Evolutionary conservation across 768 basidiomycete genomes (phyloP).

Genomic region (Cubamyces sp.): DNA sequence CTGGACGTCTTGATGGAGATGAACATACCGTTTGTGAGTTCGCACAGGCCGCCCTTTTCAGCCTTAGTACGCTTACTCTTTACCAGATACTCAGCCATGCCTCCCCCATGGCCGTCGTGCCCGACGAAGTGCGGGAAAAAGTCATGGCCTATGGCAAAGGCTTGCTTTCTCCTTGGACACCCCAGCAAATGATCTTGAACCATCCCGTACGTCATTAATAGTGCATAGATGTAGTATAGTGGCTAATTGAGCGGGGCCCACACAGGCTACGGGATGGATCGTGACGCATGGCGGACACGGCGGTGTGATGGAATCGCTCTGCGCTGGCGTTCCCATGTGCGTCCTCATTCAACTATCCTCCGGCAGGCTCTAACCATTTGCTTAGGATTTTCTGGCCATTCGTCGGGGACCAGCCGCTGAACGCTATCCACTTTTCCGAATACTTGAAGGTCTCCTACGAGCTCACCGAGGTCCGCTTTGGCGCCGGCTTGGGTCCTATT

Average conservation of each 20-base stretch:
- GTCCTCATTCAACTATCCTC: neutral
- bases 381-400: slow-evolving; percentile 14
- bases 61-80: neutral
- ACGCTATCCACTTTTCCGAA: slow-evolving; percentile 13
- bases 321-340: slow-evolving; percentile 13
- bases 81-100: slow-evolving; percentile 21
- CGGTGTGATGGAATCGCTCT: slow-evolving; percentile 8
- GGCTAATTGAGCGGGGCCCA: too few species aligned
- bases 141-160: slow-evolving; percentile 8
- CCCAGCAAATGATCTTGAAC: slow-evolving; percentile 12
- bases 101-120: slow-evolving; percentile 17
- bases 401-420: slow-evolving; percentile 14
- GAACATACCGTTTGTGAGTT: slow-evolving; percentile 28
- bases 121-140: slow-evolving; percentile 12
- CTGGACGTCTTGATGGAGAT: slow-evolving; percentile 26
- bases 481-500: slow-evolving; percentile 18
- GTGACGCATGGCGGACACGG: slow-evolving; percentile 17
- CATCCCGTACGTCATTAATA: slow-evolving; percentile 1
- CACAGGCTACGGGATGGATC: slow-evolving; percentile 16
- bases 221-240: neutral
- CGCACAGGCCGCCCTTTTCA: neutral
- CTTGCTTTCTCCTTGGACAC: slow-evolving; percentile 7
- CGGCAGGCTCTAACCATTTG: neutral
- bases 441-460: neutral
- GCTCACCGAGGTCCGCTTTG: slow-evolving; percentile 16